Evolutionary conservation across 495 filamentous ascomycete genomes (phyloP).

Genomic region (Aspergillus nanangensis): DNA sequence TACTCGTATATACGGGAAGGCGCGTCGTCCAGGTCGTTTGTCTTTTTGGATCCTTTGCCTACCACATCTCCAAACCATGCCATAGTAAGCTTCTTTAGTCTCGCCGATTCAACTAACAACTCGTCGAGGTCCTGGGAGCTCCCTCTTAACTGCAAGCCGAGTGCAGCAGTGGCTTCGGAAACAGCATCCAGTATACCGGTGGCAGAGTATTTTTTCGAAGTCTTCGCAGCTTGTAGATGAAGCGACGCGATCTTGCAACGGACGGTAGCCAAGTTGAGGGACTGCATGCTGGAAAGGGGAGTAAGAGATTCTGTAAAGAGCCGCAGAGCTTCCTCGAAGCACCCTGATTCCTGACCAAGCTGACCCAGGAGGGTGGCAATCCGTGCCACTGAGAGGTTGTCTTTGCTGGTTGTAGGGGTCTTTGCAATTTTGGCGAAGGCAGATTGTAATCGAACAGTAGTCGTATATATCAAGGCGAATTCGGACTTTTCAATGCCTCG

Average conservation of each 20-base stretch:
- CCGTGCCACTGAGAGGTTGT: conserved; percentile 25
- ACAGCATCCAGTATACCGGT: conserved; percentile 20
- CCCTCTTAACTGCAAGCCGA: conserved; percentile 60
- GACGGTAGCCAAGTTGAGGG: conserved; percentile 32
- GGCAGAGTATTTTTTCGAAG: conserved; percentile 17
- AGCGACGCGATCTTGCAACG: conserved; percentile 41
- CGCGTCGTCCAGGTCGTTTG: conserved; percentile 14
- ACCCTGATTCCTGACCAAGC: conserved; percentile 42
- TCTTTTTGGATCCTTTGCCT: conserved; percentile 17
- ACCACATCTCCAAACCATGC: conserved; percentile 43
- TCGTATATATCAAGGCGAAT: conserved; percentile 35
- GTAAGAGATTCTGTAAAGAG: conserved; percentile 30
- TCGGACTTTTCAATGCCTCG: conserved; percentile 34
- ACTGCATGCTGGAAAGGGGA: conserved; percentile 28
- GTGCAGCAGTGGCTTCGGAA: conserved; percentile 35
- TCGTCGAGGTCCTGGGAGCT: conserved; percentile 64
- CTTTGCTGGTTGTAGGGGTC: conserved; percentile 15
- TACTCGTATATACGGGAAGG: conserved; percentile 29
- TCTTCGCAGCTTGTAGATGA: conserved; percentile 32
- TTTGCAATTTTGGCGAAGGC: conserved; percentile 26
- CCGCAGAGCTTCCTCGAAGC: conserved; percentile 39
- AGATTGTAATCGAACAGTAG: conserved; percentile 36
- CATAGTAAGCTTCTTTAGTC: conserved; percentile 56
- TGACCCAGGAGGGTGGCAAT: conserved; percentile 36
- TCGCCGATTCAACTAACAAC: conserved; percentile 58